Base-by-base conservation (phyloP, 768 basidiomycete species). In the Cytidiella melzeri region DNA sequence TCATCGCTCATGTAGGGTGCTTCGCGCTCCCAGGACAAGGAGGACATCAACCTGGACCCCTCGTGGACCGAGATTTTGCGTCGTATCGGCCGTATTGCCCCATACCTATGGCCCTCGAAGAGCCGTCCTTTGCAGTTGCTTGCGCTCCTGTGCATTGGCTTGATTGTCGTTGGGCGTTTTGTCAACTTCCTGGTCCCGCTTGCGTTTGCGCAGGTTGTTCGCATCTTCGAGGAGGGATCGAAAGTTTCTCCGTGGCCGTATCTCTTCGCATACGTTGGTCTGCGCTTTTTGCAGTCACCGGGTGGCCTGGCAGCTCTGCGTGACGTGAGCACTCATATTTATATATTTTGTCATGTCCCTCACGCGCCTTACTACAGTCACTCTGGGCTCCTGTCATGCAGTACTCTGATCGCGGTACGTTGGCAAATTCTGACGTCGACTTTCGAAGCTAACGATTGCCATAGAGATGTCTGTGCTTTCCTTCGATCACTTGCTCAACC, bases 321-420 rank as follows among this genome's bases (percentile, higher is more conserved):
- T 20, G 67, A 66, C 56, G 68, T 65, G 50, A 48, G 61, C n/a
- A n/a, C n/a, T n/a, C n/a, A n/a, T 59, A 0, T 45, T 28, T 25
- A 21, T 2, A 2, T 6, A 24, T 4, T 1, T 26, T 25, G 13
- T 36, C 23, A n/a, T 19, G 13, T 37, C n/a, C 23, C 18, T 50
- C 7, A 25, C 5, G 18, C 4, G 30, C 36, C 28, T 39, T 42
- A 41, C 37, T 45, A 23, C 50, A 85, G 80, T 70, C 77, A 25
- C 71, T 92, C 2, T 94, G 91, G 87, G 77, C 84, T 2, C 89
- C 92, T 1, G 86, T 98, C 38, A 87, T 92, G 78, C 90, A 92
- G 66, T 88, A 82, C 63, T 89, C 87, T 0, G 90, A 94, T 61
- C 70, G 84, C 58, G 79, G 79, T 77, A 54, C 51, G 69, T 59